Base-by-base conservation (phyloP, 768 basidiomycete genomes). In the Filobasidium wieringae region DNA sequence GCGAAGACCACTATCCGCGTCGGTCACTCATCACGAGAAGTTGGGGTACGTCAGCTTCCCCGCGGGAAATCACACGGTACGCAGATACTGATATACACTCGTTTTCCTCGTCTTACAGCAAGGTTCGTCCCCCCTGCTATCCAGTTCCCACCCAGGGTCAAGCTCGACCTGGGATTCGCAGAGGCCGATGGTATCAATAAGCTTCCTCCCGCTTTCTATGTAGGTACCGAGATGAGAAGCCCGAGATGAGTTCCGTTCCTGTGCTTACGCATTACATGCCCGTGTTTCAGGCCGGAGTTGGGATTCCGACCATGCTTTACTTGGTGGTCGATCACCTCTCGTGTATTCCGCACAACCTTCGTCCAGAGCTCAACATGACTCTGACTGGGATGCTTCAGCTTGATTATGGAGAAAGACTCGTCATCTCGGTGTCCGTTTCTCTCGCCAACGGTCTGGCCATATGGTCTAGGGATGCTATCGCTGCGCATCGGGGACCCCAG, bases 391-490 rank as follows among this genome's bases (percentile, higher is more conserved):
- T 66, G 1, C 58, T 71, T 27, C 66, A 67, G 26, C 34, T 59
- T 8, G 64, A 64, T 1, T 31, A 55, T 22, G n/a, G 40, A 2
- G n/a, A 53, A 19, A 56, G 68, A 19, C 59, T 63, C 24, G 68
- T 71, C 57, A 68, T 70, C 59, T 64, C 65, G 49, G 67, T 70
- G n/a, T 68, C 68, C 4, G 66, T 69, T 14, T 70, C 70, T 0
- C 54, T 72, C 6, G 54, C 64, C 2, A 66, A 70, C 58, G 66
- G 68, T 9, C 39, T 72, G 19, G 52, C 60, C 39, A 47, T 68
- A 14, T 71, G 69, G 69, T 59, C 66, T 33, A 43, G 65, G 9
- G 69, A 71, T 41, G 69, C 69, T 17, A 27, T 59, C 15, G 53
- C 57, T 31, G 64, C 68, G 4, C 64, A 7, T 24, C 43, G 43